Base-by-base conservation (phyloP, 148 eudicot species). In the Dianthus caryophyllus region DNA sequence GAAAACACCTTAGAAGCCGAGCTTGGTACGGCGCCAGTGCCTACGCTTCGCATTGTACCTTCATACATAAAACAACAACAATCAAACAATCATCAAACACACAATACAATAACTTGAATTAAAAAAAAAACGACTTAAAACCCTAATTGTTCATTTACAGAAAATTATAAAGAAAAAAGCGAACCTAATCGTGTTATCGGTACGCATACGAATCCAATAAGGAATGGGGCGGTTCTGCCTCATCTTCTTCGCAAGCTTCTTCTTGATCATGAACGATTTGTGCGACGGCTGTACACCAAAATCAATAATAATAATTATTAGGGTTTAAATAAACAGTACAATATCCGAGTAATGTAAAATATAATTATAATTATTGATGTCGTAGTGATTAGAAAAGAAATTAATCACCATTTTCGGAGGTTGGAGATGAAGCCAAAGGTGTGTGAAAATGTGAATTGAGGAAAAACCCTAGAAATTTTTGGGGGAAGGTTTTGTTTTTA, bases 171-270 rank as follows among this genome's bases (percentile, higher is more conserved):
- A n/a, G n/a, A n/a, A 36, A 24, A 57, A 21, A 17, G 21, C 17
- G 52, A 31, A 81, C 88, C 88, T 84, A 75, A 89, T 89, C 68
- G 91, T 89, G 83, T 86, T 89, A 67, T 84, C 96, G 6, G 96
- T 89, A 15, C 96, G 76, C 89, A 89, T 78, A 25, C 96, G 91
- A 72, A 89, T 86, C 96, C 96, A 89, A 83, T 89, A 79, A 10
- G 96, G 96, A 21, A 89, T 89, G 17, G 96, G 96, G 52, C 96
- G 83, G 53, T 89, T 89, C 79, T 89, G 96, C 83, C 96, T 83
- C 89, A 86, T 87, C 89, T 89, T 89, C 89, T 89, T 89, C 64
- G 84, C 96, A 20, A 89, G 81, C 80, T 89, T 89, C 87, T 86
- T 86, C 91, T 89, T 89, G 7, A 89, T 87, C 82, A 60, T 84